These are phyloP conservation scores for Neurospora sp. DNA, from an alignment of 2,329 filamentous ascomycete species.

Conservation along the genomic window DNA sequence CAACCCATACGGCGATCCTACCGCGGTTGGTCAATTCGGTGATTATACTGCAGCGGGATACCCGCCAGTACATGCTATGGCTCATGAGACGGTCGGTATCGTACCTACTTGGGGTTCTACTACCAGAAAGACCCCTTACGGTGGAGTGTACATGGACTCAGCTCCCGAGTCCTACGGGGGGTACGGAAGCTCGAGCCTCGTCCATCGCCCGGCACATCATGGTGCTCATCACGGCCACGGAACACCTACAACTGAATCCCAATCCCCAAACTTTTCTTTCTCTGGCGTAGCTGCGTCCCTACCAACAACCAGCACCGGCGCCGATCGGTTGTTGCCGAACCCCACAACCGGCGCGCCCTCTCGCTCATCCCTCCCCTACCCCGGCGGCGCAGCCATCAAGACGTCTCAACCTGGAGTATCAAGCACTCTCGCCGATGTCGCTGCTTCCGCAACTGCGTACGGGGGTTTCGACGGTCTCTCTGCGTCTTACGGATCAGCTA, in stretches of 20 bases:
- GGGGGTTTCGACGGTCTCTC: constrained; percentile 9
- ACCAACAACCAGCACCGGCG: constrained; percentile 21
- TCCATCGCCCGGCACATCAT: constrained; percentile 21
- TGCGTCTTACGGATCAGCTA: constrained; percentile 6
- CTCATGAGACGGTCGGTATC: constrained; percentile 24
- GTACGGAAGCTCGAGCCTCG: constrained; percentile 23
- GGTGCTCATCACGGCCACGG: not conserved
- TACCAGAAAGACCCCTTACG: constrained; percentile 14
- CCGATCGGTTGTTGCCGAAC: constrained; percentile 26
- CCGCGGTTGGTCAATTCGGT: constrained; percentile 25
- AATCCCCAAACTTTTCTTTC: constrained; percentile 30
- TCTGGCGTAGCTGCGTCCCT: constrained; percentile 31
- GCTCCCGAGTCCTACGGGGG: constrained; percentile 22
- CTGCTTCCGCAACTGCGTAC: constrained; percentile 16
- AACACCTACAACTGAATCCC: constrained; percentile 19
- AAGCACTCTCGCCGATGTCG: constrained; percentile 20
- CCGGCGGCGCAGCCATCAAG: constrained; percentile 14
- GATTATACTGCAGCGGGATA: not conserved
- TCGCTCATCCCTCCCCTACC: constrained; percentile 18
- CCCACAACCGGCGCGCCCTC: constrained; percentile 21
- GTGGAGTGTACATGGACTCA: constrained; percentile 26
- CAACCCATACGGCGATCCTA: constrained; percentile 32
- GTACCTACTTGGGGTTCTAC: constrained; percentile 24
- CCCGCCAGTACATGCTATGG: constrained; percentile 12
- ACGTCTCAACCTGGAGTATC: constrained; percentile 1